Evolutionary conservation across 2,329 filamentous ascomycete genomes (phyloP).

Genomic region (Allantophomopsis lycopodina): DNA sequence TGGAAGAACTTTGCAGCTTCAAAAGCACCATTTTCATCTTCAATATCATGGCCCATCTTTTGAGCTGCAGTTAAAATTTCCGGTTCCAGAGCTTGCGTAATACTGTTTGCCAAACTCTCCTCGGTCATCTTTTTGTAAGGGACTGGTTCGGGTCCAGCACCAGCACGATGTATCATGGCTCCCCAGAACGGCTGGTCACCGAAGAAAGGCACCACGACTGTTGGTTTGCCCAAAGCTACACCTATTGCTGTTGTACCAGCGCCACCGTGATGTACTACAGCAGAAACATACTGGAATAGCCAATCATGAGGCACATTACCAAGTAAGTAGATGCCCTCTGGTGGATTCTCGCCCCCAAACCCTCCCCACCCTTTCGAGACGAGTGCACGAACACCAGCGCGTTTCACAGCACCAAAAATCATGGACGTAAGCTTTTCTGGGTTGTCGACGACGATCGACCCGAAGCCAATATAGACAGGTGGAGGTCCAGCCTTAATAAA

Average conservation of each 20-base stretch:
- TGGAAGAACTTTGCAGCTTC: slow-evolving; percentile 54
- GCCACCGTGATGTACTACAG: slow-evolving; percentile 73
- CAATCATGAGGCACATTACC: slow-evolving; percentile 77
- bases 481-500: slow-evolving; percentile 56
- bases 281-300: slow-evolving; percentile 67
- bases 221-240: slow-evolving; percentile 62
- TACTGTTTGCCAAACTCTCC: slow-evolving; percentile 48
- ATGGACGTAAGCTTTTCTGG: slow-evolving; percentile 52
- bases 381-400: slow-evolving; percentile 54
- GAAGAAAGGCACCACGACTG: slow-evolving; percentile 72
- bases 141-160: slow-evolving; percentile 56
- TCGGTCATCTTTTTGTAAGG: slow-evolving; percentile 52
- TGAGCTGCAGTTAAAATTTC: slow-evolving; percentile 37
- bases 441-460: slow-evolving; percentile 65
- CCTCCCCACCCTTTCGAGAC: slow-evolving; percentile 81
- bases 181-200: slow-evolving; percentile 75
- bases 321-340: slow-evolving; percentile 64
- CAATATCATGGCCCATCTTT: slow-evolving; percentile 38
- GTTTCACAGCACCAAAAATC: slow-evolving; percentile 53
- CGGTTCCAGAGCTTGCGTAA: slow-evolving; percentile 40
- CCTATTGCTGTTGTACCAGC: slow-evolving; percentile 76
- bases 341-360: slow-evolving; percentile 56
- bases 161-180: slow-evolving; percentile 54
- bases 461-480: slow-evolving; percentile 69
- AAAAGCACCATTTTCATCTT: slow-evolving; percentile 46